Conservation (phyloP, 2,329 filamentous ascomycete genomes). For the Ophiocordyceps camponoti-leonardi region DNA sequence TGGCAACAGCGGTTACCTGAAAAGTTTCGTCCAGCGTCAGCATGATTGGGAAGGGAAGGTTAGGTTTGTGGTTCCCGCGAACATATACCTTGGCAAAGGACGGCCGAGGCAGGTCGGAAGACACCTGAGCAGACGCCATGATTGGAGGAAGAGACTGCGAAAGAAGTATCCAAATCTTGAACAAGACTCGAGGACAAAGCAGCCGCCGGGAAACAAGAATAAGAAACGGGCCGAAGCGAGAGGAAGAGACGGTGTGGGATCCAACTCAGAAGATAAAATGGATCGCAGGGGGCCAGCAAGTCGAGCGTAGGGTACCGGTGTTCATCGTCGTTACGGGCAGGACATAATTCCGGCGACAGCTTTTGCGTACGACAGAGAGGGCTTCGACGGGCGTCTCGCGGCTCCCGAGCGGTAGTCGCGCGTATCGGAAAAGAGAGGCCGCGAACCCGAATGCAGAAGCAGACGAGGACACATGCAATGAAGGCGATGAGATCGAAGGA, state of each 20-base stretch:
- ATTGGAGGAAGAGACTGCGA: slow-evolving; percentile 5
- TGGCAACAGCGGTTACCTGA: slow-evolving; percentile 28
- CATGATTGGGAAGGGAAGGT: not conserved
- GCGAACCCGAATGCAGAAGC: not conserved
- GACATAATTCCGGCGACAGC: slow-evolving; percentile 10
- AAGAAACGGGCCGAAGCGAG: slow-evolving; percentile 1
- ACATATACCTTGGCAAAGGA: slow-evolving; percentile 60
- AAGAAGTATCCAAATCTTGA: slow-evolving; percentile 7
- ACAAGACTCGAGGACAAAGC: slow-evolving; percentile 6
- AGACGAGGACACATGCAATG: not conserved
- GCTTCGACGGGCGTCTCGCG: not conserved
- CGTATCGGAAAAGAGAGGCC: not conserved
- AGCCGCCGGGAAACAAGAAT: slow-evolving; percentile 2
- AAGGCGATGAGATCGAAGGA: not conserved
- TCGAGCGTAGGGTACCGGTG: slow-evolving; percentile 30
- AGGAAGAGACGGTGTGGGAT: slow-evolving; percentile 15
- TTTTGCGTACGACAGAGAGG: not conserved
- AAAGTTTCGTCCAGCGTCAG: slow-evolving; percentile 1
- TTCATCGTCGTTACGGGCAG: slow-evolving; percentile 34
- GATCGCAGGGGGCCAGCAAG: slow-evolving; percentile 32
- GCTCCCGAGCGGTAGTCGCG: not conserved
- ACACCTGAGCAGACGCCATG: slow-evolving; percentile 31
- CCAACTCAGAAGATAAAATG: slow-evolving; percentile 36
- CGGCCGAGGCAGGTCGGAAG: slow-evolving; percentile 34
- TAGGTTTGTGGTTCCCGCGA: too few relatives aligned